These are phyloP conservation scores for Pichia sp. DNA, from an alignment of 1,139 yeast genomes.

Conservation along the genomic window DNA sequence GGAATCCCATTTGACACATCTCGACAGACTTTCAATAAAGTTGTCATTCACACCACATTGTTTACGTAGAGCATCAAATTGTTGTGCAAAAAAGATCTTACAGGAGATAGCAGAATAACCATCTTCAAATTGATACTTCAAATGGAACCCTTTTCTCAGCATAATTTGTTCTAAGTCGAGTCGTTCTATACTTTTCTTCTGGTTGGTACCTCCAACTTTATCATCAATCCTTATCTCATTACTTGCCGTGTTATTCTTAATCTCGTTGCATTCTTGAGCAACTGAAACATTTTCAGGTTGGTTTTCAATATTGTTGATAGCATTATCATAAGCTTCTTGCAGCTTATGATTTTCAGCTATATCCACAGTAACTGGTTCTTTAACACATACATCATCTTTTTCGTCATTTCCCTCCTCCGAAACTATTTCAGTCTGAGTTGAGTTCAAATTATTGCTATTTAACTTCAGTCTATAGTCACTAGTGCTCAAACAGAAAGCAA, in stretches of 20 bases:
- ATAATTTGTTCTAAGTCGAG: slow-evolving; percentile 55
- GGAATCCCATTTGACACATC: slow-evolving; percentile 95
- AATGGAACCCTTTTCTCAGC: slow-evolving; percentile 82
- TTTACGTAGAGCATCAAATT: slow-evolving; percentile 87
- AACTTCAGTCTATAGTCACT: slow-evolving; percentile 57
- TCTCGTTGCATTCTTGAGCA: neutral
- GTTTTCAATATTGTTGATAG: neutral
- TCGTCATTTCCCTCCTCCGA: slow-evolving; percentile 5
- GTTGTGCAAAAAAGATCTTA: slow-evolving; percentile 92
- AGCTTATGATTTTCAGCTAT: neutral
- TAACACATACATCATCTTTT: neutral
- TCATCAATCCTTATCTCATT: neutral
- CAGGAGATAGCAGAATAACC: slow-evolving; percentile 81
- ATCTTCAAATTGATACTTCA: slow-evolving; percentile 87
- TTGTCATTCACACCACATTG: slow-evolving; percentile 75
- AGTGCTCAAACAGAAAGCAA: slow-evolving; percentile 87
- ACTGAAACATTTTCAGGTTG: neutral
- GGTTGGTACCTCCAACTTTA: neutral
- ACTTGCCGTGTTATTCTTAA: neutral
- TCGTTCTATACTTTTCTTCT: neutral
- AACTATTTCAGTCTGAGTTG: neutral
- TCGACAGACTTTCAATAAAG: slow-evolving; percentile 81
- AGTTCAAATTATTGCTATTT: slow-evolving; percentile 13
- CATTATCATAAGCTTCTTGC: neutral
- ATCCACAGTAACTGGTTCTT: neutral